Evolutionary conservation across 2,329 filamentous ascomycete species (phyloP).

Genomic region (Dissoconium aciculare): DNA sequence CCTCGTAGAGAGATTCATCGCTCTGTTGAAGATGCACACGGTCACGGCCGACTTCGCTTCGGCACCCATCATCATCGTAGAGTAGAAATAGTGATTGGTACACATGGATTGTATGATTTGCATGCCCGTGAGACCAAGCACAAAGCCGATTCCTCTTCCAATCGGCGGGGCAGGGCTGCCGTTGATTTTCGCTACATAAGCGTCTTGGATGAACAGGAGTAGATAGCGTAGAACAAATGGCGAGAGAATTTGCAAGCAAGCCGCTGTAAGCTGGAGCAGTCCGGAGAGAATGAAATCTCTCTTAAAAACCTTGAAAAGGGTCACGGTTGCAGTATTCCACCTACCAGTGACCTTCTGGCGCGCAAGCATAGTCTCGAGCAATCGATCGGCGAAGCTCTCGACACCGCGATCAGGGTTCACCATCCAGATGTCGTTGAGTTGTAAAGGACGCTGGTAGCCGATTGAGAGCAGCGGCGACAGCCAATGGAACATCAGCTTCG

Average conservation of each 20-base stretch:
- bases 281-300: too few relatives aligned
- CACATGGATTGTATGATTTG: neutral
- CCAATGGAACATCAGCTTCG: conserved; percentile 67
- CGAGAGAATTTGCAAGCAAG: neutral
- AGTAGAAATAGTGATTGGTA: conserved; percentile 1
- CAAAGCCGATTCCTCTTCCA: neutral
- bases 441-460: conserved; percentile 71
- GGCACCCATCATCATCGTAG: conserved; percentile 1
- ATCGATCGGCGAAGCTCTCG: conserved; percentile 47
- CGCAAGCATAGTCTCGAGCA: conserved; percentile 31
- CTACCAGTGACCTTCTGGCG: neutral
- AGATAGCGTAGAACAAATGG: conserved; percentile 2
- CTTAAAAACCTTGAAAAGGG: neutral
- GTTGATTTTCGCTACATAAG: neutral
- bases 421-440: conserved; percentile 68
- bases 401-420: conserved; percentile 66
- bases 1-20: neutral
- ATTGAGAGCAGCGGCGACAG: conserved; percentile 68
- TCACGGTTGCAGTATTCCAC: neutral
- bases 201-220: conserved; percentile 1
- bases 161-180: neutral
- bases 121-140: conserved; percentile 1
- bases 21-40: neutral
- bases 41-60: neutral
- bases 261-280: too few relatives aligned